These are phyloP conservation scores for Xylaria sp. DNA, from an alignment of 2,329 filamentous ascomycete genomes.

Conservation along the genomic window DNA sequence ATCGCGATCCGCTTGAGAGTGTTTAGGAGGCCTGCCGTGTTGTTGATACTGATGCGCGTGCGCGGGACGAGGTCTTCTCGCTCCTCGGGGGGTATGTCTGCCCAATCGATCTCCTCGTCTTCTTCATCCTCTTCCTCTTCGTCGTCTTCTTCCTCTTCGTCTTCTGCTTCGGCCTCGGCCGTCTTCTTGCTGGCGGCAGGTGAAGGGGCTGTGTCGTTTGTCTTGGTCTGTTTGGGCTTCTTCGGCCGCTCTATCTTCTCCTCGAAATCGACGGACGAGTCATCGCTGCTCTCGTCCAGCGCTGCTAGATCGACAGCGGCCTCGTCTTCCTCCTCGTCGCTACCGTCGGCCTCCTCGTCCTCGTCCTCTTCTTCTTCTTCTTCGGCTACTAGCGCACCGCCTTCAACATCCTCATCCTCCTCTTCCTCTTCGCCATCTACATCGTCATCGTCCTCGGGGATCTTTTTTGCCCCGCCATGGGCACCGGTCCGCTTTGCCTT, in stretches of 20 bases:
- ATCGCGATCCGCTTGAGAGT: constrained; percentile 83
- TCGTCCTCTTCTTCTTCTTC: constrained; percentile 41
- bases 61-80: constrained; percentile 62
- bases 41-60: constrained; percentile 81
- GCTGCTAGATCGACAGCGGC: constrained; percentile 57
- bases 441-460: constrained; percentile 35
- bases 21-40: constrained; percentile 84
- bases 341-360: constrained; percentile 40
- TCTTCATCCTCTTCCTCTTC: constrained; percentile 73
- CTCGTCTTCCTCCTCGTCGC: constrained; percentile 49
- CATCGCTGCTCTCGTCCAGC: constrained; percentile 71
- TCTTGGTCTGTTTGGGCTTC: constrained; percentile 57
- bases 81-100: constrained; percentile 76
- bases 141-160: constrained; percentile 60
- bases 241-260: constrained; percentile 69
- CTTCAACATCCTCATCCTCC: constrained; percentile 40
- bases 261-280: constrained; percentile 82
- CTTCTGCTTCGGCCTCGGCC: constrained; percentile 50
- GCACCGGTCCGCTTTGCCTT: constrained; percentile 41
- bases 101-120: constrained; percentile 89
- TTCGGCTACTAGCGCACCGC: constrained; percentile 44
- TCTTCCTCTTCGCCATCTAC: constrained; percentile 36
- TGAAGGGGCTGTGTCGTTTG: constrained; percentile 47
- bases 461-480: constrained; percentile 39
- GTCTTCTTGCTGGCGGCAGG: constrained; percentile 53